Evolutionary conservation across 176 grass and related monocot genomes (phyloP), one percentile per base, ranked within the genome.

Genomic region (Oryza rufipogon): DNA sequence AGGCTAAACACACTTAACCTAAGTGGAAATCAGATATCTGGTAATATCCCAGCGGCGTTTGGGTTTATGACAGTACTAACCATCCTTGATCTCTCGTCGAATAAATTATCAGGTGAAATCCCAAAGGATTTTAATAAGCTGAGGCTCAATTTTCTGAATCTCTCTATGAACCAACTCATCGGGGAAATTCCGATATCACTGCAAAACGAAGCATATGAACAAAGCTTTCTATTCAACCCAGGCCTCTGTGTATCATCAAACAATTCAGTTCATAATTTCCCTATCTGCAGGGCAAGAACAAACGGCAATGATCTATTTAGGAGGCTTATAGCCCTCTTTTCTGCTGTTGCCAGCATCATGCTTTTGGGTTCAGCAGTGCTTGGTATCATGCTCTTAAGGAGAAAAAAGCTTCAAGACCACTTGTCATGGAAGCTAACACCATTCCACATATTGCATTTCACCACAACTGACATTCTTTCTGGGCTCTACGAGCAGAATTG

Each of bases 91-190:
- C 87, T 97, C 32, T 97, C 91, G 7, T 52, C 5, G 1, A 94
- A 97, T 71, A 0, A 39, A 13, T 76, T 94, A 11, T 88, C 54
- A 1, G 91, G 87, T 11, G 2, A 45, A 33, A 97, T 97, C 4
- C 91, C 94, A 7, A 11, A 30, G 25, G 72, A 83, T 15, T 65
- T 97, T 11, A 41, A 64, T 4, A 85, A 87, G 1, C 19, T 93
- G 13, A 79, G 0, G 0, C 14, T 88, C 12, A 28, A 17, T 15
- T 56, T 64, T 39, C 68, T 97, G 9, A 92, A 94, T 65, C 52
- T 97, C 46, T 97, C 94, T 17, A 47, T 20, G 30, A 97, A 94
- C 48, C 68, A 94, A 56, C 80, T 97, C 66, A 66, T 80, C 8
- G 89, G 94, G 10, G 84, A 86, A 69, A 82, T 97, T n/a, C 94